Evolutionary conservation across 2,329 filamentous ascomycete species (phyloP).

Genomic region (Talaromyces sp.): DNA sequence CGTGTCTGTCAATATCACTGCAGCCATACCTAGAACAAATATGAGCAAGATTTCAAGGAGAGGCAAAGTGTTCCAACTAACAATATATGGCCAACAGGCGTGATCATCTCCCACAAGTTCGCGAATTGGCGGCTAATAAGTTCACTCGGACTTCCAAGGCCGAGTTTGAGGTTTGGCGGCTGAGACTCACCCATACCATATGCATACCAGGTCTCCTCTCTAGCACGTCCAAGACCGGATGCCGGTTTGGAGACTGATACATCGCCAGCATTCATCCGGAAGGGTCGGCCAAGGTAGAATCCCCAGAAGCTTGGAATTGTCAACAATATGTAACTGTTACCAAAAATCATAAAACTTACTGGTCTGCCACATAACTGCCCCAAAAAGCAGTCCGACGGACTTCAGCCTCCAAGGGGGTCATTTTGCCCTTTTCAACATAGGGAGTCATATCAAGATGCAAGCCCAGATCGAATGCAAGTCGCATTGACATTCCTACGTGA

Average conservation of each 20-base stretch:
- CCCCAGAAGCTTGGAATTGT: conserved; percentile 32
- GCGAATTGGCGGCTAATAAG: conserved; percentile 33
- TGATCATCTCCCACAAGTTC: conserved; percentile 39
- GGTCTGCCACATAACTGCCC: conserved; percentile 38
- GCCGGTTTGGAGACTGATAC: conserved; percentile 35
- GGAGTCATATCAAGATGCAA: conserved; percentile 36
- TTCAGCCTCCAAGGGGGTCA: conserved; percentile 34
- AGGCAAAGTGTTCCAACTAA: conserved; percentile 15
- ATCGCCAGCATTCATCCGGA: conserved; percentile 36
- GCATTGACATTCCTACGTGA: conserved; percentile 37
- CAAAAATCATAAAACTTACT: conserved; percentile 18
- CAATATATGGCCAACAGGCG: conserved; percentile 38
- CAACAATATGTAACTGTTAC: not conserved
- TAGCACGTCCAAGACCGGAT: conserved; percentile 18
- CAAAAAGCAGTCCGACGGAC: conserved; percentile 38
- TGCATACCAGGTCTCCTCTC: conserved; percentile 26
- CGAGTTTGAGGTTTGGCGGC: conserved; percentile 12
- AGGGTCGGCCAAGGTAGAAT: conserved; percentile 39
- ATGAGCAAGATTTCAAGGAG: not conserved
- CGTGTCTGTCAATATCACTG: conserved; percentile 32
- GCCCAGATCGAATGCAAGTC: conserved; percentile 41
- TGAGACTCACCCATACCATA: conserved; percentile 21
- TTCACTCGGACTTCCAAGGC: conserved; percentile 26
- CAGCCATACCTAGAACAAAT: conserved; percentile 27
- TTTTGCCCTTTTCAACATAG: conserved; percentile 35